phyloP scores from a whole-genome alignment of 129 eudicot genomes.

The Centaurea solstitialis region DNA sequence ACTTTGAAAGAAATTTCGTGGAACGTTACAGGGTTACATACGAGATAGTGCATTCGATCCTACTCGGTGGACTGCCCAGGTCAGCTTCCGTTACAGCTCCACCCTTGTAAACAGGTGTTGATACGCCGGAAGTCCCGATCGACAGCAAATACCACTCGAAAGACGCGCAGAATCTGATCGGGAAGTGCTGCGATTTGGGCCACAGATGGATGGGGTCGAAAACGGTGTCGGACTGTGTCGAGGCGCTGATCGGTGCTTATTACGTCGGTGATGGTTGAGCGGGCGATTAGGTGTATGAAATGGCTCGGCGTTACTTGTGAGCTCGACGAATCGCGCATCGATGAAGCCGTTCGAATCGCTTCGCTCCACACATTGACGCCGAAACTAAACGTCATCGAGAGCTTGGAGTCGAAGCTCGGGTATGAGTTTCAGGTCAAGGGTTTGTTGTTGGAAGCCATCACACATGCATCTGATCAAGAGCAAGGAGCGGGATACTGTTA shows the following conservation, averaged over 20 bases:
- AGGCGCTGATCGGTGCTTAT: conserved; percentile 94
- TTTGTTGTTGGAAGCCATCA: conserved; percentile 80
- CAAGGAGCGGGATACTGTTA: conserved; percentile 60
- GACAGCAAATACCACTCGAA: conserved; percentile 46
- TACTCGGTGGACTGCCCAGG: conserved; percentile 96
- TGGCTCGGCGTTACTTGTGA: conserved; percentile 75
- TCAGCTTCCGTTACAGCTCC: conserved; percentile 55
- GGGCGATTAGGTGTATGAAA: conserved; percentile 78
- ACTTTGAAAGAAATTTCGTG: background rate
- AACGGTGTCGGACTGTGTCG: conserved; percentile 88
- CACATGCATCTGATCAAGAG: conserved; percentile 65
- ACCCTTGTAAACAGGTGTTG: conserved; percentile 78
- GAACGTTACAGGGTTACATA: conserved; percentile 54
- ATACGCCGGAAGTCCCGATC: conserved; percentile 67
- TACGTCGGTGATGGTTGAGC: conserved; percentile 67
- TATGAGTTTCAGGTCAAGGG: conserved; percentile 66
- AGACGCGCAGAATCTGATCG: conserved; percentile 47
- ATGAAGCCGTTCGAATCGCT: conserved; percentile 60
- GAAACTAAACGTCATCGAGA: conserved; percentile 46
- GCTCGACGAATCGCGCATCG: conserved; percentile 51
- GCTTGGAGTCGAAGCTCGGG: conserved; percentile 63
- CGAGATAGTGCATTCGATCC: conserved; percentile 91
- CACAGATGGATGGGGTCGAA: conserved; percentile 94
- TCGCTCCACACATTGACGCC: conserved; percentile 56
- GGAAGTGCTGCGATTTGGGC: conserved; percentile 81